phyloP scores from a whole-genome alignment of 75 land plant genomes.

The Cunninghamia lanceolata region DNA sequence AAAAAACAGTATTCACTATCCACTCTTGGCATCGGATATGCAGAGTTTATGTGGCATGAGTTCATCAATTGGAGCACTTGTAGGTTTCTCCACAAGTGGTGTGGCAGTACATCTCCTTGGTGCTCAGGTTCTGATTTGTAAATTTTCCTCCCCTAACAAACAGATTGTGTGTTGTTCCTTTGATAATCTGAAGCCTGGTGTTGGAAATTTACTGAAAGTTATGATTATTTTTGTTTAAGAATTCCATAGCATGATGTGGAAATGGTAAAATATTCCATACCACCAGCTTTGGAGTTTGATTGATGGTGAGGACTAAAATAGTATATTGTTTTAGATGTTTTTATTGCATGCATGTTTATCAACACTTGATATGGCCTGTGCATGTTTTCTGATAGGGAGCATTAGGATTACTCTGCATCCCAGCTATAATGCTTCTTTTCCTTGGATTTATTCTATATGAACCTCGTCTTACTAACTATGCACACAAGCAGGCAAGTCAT shows the following conservation, averaged over 20 bases:
- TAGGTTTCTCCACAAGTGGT: constrained; percentile 54
- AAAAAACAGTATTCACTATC: constrained; percentile 47
- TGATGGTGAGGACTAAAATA: background rate
- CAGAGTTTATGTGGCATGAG: constrained; percentile 48
- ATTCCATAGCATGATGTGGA: background rate
- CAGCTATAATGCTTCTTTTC: constrained; percentile 35
- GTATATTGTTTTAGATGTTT: background rate
- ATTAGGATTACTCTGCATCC: constrained; percentile 39
- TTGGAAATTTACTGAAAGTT: background rate
- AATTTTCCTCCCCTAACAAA: background rate
- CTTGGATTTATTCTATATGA: constrained; percentile 64
- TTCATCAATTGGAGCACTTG: constrained; percentile 39
- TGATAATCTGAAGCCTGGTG: background rate
- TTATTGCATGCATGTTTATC: background rate
- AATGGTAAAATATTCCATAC: background rate
- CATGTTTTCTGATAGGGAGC: constrained; percentile 33
- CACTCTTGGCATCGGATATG: constrained; percentile 47
- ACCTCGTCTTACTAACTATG: constrained; percentile 12
- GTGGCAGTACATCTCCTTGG: constrained; percentile 46
- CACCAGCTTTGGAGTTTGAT: constrained; percentile 6
- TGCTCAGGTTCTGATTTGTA: constrained; percentile 40
- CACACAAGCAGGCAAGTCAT: constrained; percentile 9
- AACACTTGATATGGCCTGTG: background rate
- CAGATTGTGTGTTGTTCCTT: background rate
- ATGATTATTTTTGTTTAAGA: background rate